These are phyloP conservation scores for Hanseniaspora lindneri DNA, from an alignment of 805 yeast genomes.

Conservation along the genomic window DNA sequence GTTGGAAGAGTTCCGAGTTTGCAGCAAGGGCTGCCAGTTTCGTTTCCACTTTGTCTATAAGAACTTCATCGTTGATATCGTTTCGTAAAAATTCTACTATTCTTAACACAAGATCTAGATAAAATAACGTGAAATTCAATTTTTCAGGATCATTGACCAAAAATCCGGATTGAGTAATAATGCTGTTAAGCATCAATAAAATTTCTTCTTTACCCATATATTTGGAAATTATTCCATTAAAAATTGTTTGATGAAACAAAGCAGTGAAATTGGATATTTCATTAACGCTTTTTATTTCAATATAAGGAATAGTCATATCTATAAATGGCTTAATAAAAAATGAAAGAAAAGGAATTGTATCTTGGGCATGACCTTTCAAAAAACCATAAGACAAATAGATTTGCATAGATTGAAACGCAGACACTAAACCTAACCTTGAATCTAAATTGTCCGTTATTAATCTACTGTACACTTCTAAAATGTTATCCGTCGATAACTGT, in stretches of 20 bases:
- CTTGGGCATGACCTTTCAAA: constrained; percentile 17
- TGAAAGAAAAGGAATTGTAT: constrained; percentile 18
- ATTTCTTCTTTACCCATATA: not conserved
- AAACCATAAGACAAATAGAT: constrained; percentile 4
- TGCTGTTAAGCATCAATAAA: constrained; percentile 24
- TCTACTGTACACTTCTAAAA: constrained; percentile 13
- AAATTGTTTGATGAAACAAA: constrained; percentile 23
- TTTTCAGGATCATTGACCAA: constrained; percentile 14
- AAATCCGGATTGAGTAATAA: constrained; percentile 16
- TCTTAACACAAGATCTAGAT: constrained; percentile 21
- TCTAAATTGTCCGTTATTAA: constrained; percentile 14
- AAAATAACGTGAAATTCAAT: constrained; percentile 15
- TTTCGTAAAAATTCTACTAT: constrained; percentile 24
- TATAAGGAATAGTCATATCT: constrained; percentile 10
- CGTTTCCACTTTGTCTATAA: constrained; percentile 26
- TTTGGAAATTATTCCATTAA: constrained; percentile 16
- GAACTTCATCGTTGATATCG: constrained; percentile 25
- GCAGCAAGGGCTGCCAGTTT: constrained; percentile 31
- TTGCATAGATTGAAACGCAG: constrained; percentile 14
- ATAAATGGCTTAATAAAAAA: constrained; percentile 10
- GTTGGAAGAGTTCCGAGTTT: constrained; percentile 29
- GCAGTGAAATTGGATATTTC: constrained; percentile 31
- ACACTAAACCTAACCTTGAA: constrained; percentile 11
- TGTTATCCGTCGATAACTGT: constrained; percentile 14
- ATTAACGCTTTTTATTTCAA: constrained; percentile 22